Evolutionary conservation across 805 yeast genomes (phyloP).

Genomic region (Candida insectalens): DNA sequence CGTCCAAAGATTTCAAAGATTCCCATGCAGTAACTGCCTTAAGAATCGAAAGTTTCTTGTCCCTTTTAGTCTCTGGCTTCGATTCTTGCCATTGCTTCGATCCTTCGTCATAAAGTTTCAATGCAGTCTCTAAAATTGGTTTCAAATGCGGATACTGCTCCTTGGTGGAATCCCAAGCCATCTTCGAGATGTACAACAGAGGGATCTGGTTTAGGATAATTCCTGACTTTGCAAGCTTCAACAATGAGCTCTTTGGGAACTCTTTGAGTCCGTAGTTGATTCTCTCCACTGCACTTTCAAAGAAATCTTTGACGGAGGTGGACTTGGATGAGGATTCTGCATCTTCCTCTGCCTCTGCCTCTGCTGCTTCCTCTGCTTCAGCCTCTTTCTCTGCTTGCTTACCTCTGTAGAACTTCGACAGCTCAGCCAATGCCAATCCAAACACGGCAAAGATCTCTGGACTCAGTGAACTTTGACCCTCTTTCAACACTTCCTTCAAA

Average conservation of each 20-base stretch:
- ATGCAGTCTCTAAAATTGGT: constrained; percentile 34
- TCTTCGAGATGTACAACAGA: constrained; percentile 42
- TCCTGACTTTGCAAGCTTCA: constrained; percentile 46
- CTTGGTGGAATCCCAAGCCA: constrained; percentile 30
- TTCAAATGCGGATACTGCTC: constrained; percentile 28
- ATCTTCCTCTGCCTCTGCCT: constrained; percentile 5
- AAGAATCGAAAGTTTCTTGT: constrained; percentile 10
- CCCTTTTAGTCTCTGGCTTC: constrained; percentile 13
- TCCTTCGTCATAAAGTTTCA: constrained; percentile 33
- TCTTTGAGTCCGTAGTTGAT: constrained; percentile 45
- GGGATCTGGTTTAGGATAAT: constrained; percentile 51
- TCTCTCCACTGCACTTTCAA: constrained; percentile 67
- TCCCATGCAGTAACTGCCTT: constrained; percentile 30
- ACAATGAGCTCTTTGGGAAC: constrained; percentile 33
- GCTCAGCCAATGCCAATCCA: constrained; percentile 58
- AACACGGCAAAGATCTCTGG: constrained; percentile 63
- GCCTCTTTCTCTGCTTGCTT: constrained; percentile 19
- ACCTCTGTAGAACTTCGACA: constrained; percentile 35
- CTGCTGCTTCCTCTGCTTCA: constrained; percentile 6
- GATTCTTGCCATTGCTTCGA: background rate
- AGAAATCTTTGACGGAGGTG: constrained; percentile 35
- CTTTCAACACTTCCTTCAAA: background rate
- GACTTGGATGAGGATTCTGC: constrained; percentile 9
- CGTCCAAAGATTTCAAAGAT: constrained; percentile 51
- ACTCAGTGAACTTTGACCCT: no score